Evolutionary conservation across 768 basidiomycete species (phyloP), one percentile per base, ranked within the genome.

Genomic region (Lactarius vividus): DNA sequence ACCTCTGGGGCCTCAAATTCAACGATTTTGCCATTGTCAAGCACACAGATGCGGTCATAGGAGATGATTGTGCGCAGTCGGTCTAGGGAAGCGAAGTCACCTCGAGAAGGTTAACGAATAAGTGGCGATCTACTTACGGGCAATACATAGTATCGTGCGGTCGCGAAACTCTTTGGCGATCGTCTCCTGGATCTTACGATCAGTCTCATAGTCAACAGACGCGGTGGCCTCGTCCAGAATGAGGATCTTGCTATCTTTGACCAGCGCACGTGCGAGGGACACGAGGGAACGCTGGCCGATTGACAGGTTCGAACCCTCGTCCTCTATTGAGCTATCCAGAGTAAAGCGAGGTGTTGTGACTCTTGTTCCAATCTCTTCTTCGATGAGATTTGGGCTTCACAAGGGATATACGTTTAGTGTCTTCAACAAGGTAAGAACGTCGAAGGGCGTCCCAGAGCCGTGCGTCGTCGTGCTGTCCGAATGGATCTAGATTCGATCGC

Each of bases 221-320:
- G 91, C 91, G 57, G 93, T 95, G 0, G 94, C 94, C 79, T 96
- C 94, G 73, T 97, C 95, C 15, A 98, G 80, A 55, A 97, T 86
- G 59, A 96, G 86, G 35, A 96, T 85, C 73, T 85, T 88, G 15
- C 89, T 83, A 73, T 94, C 84, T 71, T 94, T 92, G 42, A 96
- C 94, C 31, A 97, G 77, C 0, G 95, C 96, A 39, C 95, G 82
- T 18, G 95, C 96, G 35, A 96, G 81, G 2, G 91, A 92, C 29
- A 96, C 90, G 37, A 96, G 79, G 13, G 88, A 91, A 28, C 94
- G 83, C 85, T 85, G 83, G 35, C 91, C 90, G 39, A 94, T 87
- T 8, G 89, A 91, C 68, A 96, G 72, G 73, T 96, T 96, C 33
- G 79, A 79, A 26, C 96, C 96, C 73, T 96, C 95, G 63, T 91